A percentile compares a stretch with the other conserved stretches of the same genome.
These are phyloP conservation scores for Globisporangium abappressorium DNA, from an alignment of 352 stramenopile species.

Conservation along the genomic window DNA sequence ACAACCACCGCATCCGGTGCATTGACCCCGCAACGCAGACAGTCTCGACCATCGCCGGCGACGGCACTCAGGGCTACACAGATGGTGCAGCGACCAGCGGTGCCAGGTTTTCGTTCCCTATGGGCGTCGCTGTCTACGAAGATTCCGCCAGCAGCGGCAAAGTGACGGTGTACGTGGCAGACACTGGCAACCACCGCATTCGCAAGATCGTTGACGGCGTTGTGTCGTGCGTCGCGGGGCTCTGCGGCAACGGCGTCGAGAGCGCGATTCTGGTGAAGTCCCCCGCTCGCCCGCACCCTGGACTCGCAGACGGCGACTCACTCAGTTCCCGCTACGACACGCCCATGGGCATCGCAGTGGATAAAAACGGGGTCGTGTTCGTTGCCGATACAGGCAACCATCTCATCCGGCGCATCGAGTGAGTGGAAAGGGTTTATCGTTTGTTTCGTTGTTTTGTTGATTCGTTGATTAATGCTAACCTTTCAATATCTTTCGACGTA, in stretches of 20 bases:
- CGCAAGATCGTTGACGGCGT: slow-evolving; percentile 58
- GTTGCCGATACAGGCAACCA: slow-evolving; percentile 97
- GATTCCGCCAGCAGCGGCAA: slow-evolving; percentile 22
- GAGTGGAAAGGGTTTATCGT: slow-evolving; percentile 18
- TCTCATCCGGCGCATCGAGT: slow-evolving; percentile 85
- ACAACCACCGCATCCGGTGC: slow-evolving; percentile 91
- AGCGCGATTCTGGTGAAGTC: slow-evolving; percentile 33
- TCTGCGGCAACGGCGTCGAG: slow-evolving; percentile 81
- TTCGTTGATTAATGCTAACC: background rate
- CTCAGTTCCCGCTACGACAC: slow-evolving; percentile 88
- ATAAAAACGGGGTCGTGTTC: slow-evolving; percentile 81
- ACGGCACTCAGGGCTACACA: slow-evolving; percentile 40
- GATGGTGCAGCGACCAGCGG: slow-evolving; percentile 38
- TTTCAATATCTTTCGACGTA: background rate
- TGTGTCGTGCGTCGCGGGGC: slow-evolving; percentile 86
- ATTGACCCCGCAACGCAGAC: slow-evolving; percentile 50
- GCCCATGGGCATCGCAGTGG: slow-evolving; percentile 87
- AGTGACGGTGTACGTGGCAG: slow-evolving; percentile 62
- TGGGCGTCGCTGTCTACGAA: slow-evolving; percentile 63
- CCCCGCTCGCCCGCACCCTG: slow-evolving; percentile 67
- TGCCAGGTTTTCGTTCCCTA: slow-evolving; percentile 67
- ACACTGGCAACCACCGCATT: slow-evolving; percentile 85
- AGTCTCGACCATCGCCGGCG: slow-evolving; percentile 56
- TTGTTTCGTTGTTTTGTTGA: no score
- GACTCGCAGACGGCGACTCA: slow-evolving; percentile 85